phyloP scores from a whole-genome alignment of 1,284 basidiomycete species.

The Ganoderma lingzhi region DNA sequence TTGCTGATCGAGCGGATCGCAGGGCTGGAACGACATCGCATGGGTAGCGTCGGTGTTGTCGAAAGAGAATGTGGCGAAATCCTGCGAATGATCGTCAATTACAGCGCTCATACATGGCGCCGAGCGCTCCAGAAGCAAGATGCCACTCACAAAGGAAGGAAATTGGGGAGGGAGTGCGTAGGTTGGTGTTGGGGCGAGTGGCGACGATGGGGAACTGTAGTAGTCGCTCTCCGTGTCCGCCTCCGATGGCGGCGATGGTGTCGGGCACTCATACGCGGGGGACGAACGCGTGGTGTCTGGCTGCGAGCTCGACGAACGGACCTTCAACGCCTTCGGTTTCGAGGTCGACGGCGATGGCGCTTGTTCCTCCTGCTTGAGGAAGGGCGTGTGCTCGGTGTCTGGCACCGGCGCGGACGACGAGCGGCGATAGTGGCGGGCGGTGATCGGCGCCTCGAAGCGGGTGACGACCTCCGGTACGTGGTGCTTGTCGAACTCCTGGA shows the following conservation, averaged over 20 bases:
- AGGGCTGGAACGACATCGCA: constrained; percentile 37
- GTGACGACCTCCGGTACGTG: constrained; percentile 72
- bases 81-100: constrained; percentile 40
- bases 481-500: constrained; percentile 75
- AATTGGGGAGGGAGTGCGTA: constrained; percentile 47
- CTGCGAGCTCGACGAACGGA: constrained; percentile 46
- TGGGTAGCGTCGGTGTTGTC: constrained; percentile 37
- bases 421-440: constrained; percentile 63
- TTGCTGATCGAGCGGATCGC: constrained; percentile 42
- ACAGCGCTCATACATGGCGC: constrained; percentile 15
- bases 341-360: constrained; percentile 24
- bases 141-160: constrained; percentile 56
- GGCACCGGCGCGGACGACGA: constrained; percentile 56
- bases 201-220: constrained; percentile 39
- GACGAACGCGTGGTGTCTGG: constrained; percentile 34
- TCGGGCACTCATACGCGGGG: constrained; percentile 25
- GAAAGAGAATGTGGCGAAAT: constrained; percentile 60
- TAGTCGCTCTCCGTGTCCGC: constrained; percentile 36
- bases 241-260: constrained; percentile 33
- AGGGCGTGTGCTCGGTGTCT: constrained; percentile 43
- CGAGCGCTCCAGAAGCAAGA: background rate
- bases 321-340: constrained; percentile 31
- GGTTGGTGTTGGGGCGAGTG: constrained; percentile 33
- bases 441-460: constrained; percentile 76
- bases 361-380: constrained; percentile 35